Evolutionary conservation across 306 rosid genomes (phyloP).

Genomic region (Luffa acutangula): DNA sequence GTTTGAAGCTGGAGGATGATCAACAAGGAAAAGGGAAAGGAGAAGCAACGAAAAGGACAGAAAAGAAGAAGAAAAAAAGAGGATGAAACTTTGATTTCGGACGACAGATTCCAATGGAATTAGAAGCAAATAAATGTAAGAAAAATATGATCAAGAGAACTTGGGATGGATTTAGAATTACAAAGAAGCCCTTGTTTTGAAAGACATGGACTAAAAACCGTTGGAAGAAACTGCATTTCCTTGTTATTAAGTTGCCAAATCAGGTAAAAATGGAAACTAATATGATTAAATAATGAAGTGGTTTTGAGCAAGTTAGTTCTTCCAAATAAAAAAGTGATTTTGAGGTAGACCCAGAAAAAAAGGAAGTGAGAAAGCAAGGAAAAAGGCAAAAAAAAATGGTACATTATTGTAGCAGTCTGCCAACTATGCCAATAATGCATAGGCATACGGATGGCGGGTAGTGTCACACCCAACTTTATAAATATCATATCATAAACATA

Average conservation of each 20-base stretch:
- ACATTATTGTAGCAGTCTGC: not conserved
- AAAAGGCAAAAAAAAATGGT: not conserved
- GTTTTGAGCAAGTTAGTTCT: not conserved
- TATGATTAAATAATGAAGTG: not conserved
- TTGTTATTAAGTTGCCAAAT: constrained; percentile 17
- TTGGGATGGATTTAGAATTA: constrained; percentile 33
- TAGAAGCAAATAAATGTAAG: not conserved
- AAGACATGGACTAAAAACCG: constrained; percentile 21
- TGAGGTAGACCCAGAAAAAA: not conserved
- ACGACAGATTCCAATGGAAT: not conserved
- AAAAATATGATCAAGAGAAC: not conserved
- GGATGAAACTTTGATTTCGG: not conserved
- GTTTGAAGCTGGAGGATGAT: not conserved
- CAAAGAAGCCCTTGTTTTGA: constrained; percentile 12
- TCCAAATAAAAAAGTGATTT: not conserved
- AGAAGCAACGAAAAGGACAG: constrained; percentile 4
- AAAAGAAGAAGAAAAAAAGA: not conserved
- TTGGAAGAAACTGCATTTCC: constrained; percentile 33
- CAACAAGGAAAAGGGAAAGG: not conserved
- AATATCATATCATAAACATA: not conserved
- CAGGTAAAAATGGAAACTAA: constrained; percentile 1
- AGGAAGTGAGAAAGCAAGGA: not conserved
- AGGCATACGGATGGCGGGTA: not conserved
- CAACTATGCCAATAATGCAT: not conserved
- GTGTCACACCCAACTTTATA: not conserved